Conservation (phyloP, 1,284 basidiomycete genomes). For the Pseudomicrostroma phylloplanum region DNA sequence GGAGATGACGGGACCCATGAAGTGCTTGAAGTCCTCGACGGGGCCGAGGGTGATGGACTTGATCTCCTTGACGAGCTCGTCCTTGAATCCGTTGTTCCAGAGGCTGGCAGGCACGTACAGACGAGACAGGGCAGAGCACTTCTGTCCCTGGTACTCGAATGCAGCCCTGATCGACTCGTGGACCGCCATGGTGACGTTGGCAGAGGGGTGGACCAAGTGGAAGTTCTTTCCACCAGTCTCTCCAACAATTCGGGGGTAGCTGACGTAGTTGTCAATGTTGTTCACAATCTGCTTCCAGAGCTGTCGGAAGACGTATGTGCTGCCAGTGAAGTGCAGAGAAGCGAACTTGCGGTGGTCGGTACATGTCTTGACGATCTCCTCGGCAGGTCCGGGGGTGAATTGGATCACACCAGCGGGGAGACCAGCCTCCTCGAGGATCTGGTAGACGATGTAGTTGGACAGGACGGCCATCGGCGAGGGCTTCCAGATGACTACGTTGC, state of each 20-base stretch:
- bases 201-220: slow-evolving; percentile 82
- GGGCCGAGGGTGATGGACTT: slow-evolving; percentile 79
- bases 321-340: slow-evolving; percentile 92
- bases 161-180: slow-evolving; percentile 79
- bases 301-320: slow-evolving; percentile 77
- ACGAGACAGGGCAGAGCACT: slow-evolving; percentile 90
- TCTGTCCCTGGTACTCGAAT: slow-evolving; percentile 98
- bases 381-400: slow-evolving; percentile 66
- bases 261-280: slow-evolving; percentile 64
- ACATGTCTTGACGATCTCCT: slow-evolving; percentile 38
- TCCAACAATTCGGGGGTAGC: slow-evolving; percentile 91
- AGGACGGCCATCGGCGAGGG: slow-evolving; percentile 91
- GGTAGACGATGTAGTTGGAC: slow-evolving; percentile 85
- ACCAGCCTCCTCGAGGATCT: slow-evolving; percentile 89
- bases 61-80: slow-evolving; percentile 67
- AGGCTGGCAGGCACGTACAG: slow-evolving; percentile 79
- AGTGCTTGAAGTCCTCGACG: slow-evolving; percentile 72
- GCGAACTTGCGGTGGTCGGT: slow-evolving; percentile 73
- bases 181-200: slow-evolving; percentile 80
- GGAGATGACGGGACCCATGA: slow-evolving; percentile 91
- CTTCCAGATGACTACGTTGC: slow-evolving; percentile 95
- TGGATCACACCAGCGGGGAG: slow-evolving; percentile 92
- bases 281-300: slow-evolving; percentile 91
- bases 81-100: slow-evolving; percentile 81
- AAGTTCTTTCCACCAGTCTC: slow-evolving; percentile 95